Evolutionary conservation across 495 filamentous ascomycete genomes (phyloP).

Genomic region (Xylaria cubensis): DNA sequence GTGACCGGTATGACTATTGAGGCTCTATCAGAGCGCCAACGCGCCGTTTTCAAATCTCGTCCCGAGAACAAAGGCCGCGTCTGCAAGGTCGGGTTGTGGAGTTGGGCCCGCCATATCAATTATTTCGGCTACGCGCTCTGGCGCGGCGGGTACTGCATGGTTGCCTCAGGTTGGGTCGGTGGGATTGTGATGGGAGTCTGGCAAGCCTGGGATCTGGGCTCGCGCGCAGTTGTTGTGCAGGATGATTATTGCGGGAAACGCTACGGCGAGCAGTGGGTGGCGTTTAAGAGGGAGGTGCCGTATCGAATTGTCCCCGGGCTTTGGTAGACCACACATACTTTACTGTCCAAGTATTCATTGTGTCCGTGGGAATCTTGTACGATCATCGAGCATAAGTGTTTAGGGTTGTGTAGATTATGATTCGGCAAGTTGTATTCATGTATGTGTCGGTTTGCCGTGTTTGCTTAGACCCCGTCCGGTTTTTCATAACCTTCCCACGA

Average conservation of each 20-base stretch:
- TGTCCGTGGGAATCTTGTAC: not conserved
- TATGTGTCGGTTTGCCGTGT: not conserved
- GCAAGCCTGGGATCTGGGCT: conserved; percentile 54
- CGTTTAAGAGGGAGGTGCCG: conserved; percentile 52
- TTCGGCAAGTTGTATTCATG: not conserved
- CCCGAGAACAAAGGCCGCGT: conserved; percentile 61
- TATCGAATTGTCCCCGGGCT: conserved; percentile 54
- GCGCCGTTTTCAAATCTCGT: conserved; percentile 59
- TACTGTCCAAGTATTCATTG: not conserved
- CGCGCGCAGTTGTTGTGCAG: conserved; percentile 53
- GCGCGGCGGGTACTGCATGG: conserved; percentile 59
- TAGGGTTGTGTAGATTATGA: not conserved
- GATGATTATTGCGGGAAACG: conserved; percentile 57
- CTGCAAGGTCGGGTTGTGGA: conserved; percentile 59
- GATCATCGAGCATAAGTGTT: not conserved
- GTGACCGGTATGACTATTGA: conserved; percentile 56
- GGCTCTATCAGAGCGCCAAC: conserved; percentile 58
- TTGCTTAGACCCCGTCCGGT: not conserved
- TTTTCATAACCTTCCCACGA: not conserved
- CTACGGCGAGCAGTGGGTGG: conserved; percentile 53
- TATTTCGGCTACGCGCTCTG: conserved; percentile 65
- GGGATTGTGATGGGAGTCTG: conserved; percentile 46
- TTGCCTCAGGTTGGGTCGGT: conserved; percentile 53
- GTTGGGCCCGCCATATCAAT: conserved; percentile 63
- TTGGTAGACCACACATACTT: conserved; percentile 33